Evolutionary conservation across 805 yeast genomes (phyloP), one percentile per base, ranked within the genome.

Genomic region (Diddensiella transvaalensis): DNA sequence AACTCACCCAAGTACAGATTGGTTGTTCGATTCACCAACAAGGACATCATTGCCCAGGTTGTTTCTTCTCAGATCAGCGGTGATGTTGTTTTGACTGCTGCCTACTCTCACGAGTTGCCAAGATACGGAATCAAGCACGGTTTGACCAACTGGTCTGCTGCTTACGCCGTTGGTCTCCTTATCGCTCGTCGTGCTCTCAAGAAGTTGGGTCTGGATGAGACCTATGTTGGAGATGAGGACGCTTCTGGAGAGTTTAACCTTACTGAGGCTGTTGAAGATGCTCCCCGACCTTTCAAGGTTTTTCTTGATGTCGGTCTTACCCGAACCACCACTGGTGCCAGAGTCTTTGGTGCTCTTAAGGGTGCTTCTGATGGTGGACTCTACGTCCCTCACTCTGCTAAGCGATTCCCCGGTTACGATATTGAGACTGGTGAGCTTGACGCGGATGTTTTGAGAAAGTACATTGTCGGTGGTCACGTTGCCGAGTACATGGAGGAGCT

Each of bases 361-460:
- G 99, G 99, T 86, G 99, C 99, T 70, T 91, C 98, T 60, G 99
- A 93, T 74, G 99, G 99, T 87, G 99, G 99, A 68, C 81, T 93
- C 69, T 88, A 86, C 90, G 80, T 93, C 72, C 99, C 99, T 65
- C 99, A 93, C 90, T 88, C 96, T 66, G 87, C 96, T 72, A 90
- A 90, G 83, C 90, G 99, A 85, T 93, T 90, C 96, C 99, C 99
- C 77, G 99, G 99, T 80, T 93, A 91, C 95, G 99, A 93, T 77
- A 87, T 91, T 68, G 99, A 93, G 82, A 70, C 85, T 67, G 96
- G 93, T 81, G 99, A 93, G 80, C 83, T 93, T 68, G 99, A 93
- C 72, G 88, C 96, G 67, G 99, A 93, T 73, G 76, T 82, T 64
- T 83, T 93, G 75, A 88, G 97, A 88, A 88, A 87, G 78, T 93